phyloP scores from a whole-genome alignment of 2,329 filamentous ascomycete genomes.

The Nemania diffusa region DNA sequence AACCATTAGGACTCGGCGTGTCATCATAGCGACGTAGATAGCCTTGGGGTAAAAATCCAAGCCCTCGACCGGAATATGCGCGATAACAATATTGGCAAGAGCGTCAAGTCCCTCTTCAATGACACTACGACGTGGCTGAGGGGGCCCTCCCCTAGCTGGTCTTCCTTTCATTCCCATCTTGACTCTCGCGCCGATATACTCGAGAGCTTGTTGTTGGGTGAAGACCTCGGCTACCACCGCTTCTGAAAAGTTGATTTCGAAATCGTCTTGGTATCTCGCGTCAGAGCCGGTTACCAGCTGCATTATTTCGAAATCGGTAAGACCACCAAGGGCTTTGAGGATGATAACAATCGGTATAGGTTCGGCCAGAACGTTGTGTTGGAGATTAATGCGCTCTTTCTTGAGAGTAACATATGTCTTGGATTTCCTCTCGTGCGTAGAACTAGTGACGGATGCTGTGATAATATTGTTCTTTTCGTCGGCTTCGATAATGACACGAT shows the following conservation, averaged over 20 bases:
- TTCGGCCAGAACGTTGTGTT: slow-evolving; percentile 93
- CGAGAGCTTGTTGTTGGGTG: slow-evolving; percentile 94
- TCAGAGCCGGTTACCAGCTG: slow-evolving; percentile 90
- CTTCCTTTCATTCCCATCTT: slow-evolving; percentile 81
- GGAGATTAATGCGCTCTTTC: slow-evolving; percentile 88
- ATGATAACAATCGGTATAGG: slow-evolving; percentile 95
- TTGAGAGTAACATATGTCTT: slow-evolving; percentile 97
- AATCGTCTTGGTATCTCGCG: slow-evolving; percentile 90
- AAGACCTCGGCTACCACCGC: slow-evolving; percentile 84
- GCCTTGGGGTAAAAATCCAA: slow-evolving; percentile 98
- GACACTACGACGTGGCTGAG: slow-evolving; percentile 76
- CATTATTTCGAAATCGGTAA: slow-evolving; percentile 95
- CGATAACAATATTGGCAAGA: slow-evolving; percentile 90
- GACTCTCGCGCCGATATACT: slow-evolving; percentile 87
- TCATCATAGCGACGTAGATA: slow-evolving; percentile 96
- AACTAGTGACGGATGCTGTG: slow-evolving; percentile 95
- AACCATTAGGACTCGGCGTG: slow-evolving; percentile 93
- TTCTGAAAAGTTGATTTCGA: slow-evolving; percentile 94
- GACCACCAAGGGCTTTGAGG: slow-evolving; percentile 90
- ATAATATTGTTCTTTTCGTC: slow-evolving; percentile 93
- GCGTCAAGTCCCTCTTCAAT: slow-evolving; percentile 94
- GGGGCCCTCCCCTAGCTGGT: slow-evolving; percentile 58
- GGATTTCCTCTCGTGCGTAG: slow-evolving; percentile 95
- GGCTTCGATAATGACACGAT: slow-evolving; percentile 95
- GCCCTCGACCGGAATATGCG: slow-evolving; percentile 90